Conservation (phyloP, 2,329 filamentous ascomycete species). For the Microdochium bolleyi region DNA sequence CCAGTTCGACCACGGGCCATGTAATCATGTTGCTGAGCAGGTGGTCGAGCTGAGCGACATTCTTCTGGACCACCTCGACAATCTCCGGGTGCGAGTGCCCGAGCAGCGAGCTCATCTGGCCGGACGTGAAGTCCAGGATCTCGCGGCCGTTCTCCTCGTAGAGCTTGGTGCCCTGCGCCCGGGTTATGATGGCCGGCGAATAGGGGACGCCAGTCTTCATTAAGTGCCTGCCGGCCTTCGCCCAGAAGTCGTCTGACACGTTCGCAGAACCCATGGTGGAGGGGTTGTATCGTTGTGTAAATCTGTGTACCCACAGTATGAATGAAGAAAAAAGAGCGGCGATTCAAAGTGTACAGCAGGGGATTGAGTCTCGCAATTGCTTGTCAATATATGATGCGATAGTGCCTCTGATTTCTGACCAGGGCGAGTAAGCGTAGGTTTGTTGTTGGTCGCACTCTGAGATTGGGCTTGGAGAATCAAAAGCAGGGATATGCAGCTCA, state of each 20-base stretch:
- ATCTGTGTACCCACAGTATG: too few species aligned
- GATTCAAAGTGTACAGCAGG: too few species aligned
- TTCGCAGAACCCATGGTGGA: background rate
- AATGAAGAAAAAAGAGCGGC: too few species aligned
- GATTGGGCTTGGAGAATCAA: too few species aligned
- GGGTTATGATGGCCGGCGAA: conserved; percentile 31
- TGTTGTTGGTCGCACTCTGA: too few species aligned
- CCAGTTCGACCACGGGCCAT: conserved; percentile 44
- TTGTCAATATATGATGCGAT: too few species aligned
- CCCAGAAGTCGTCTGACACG: conserved; percentile 15
- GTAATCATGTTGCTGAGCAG: conserved; percentile 49
- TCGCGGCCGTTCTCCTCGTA: conserved; percentile 31
- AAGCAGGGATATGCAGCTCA: too few species aligned
- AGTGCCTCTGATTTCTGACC: too few species aligned
- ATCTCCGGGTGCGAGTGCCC: conserved; percentile 52
- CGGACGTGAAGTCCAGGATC: conserved; percentile 51
- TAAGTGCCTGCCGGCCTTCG: conserved; percentile 28
- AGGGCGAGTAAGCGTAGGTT: too few species aligned
- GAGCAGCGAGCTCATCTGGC: conserved; percentile 50
- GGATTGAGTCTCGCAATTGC: too few species aligned
- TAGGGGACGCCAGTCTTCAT: conserved; percentile 32
- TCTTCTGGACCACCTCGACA: conserved; percentile 36
- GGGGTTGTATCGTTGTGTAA: too few species aligned
- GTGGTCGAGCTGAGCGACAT: conserved; percentile 44
- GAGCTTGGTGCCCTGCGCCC: conserved; percentile 34